Evolutionary conservation across 345 rosid species (phyloP).

Genomic region (Eucalyptus globulus): DNA sequence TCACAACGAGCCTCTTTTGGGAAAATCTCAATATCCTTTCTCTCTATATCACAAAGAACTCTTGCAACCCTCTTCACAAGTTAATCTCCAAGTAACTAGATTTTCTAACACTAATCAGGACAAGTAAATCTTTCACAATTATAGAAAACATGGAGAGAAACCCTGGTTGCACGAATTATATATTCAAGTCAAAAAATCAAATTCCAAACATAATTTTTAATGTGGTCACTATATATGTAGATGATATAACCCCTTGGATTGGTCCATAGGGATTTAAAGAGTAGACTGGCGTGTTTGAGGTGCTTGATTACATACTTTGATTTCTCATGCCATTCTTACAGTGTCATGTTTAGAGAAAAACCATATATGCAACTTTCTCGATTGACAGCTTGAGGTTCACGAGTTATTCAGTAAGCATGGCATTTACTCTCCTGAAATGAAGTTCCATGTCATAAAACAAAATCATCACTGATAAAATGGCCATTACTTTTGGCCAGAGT

Average conservation of each 20-base stretch:
- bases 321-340: not conserved
- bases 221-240: not conserved
- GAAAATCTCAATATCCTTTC: not conserved
- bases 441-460: not conserved
- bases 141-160: not conserved
- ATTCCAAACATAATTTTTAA: not conserved
- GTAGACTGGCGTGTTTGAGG: fast-evolving
- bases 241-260: not conserved
- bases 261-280: not conserved
- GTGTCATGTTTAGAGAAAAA: not conserved
- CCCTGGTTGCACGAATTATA: not conserved
- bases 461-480: not conserved
- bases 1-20: not conserved
- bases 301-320: not conserved
- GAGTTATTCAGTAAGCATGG: fast-evolving
- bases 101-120: not conserved
- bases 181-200: not conserved
- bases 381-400: not conserved
- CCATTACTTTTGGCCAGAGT: not conserved
- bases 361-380: not conserved
- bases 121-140: not conserved
- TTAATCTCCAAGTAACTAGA: not conserved
- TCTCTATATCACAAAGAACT: not conserved
- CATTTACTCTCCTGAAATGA: not conserved
- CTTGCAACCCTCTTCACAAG: not conserved